Conservation (phyloP, 2,329 filamentous ascomycete species). For the Furcasterigmium furcatum region DNA sequence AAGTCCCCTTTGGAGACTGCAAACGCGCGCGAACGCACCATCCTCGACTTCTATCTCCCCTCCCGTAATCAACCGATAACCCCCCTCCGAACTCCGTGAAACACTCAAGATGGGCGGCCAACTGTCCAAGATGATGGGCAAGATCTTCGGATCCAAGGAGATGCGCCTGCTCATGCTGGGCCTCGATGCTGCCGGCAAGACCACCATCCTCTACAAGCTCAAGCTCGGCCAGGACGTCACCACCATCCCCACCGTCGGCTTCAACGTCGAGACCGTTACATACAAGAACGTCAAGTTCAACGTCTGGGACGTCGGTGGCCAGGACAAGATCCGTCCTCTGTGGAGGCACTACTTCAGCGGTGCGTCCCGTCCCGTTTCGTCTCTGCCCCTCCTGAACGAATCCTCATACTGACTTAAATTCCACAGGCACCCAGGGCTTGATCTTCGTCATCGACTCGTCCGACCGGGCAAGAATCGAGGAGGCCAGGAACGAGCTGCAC, state of each 20-base stretch:
- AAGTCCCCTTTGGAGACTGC: too few relatives aligned
- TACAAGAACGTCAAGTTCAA: conserved; percentile 99
- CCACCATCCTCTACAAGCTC: conserved; percentile 99
- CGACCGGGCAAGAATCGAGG: conserved; percentile 86
- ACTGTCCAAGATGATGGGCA: conserved; percentile 95
- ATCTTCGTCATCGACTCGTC: conserved; percentile 99
- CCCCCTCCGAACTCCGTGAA: background rate
- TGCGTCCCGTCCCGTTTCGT: background rate
- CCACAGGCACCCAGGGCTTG: conserved; percentile 83
- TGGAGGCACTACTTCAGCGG: conserved; percentile 4
- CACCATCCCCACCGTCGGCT: conserved; percentile 98
- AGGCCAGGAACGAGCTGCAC: conserved; percentile 90
- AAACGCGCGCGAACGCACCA: background rate
- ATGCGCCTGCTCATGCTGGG: conserved; percentile 99
- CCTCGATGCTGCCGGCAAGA: conserved; percentile 99
- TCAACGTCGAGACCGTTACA: conserved; percentile 99
- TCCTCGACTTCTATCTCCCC: background rate
- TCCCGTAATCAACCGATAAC: background rate
- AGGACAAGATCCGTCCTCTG: conserved; percentile 52
- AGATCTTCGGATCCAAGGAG: conserved; percentile 99
- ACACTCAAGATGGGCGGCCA: conserved; percentile 77
- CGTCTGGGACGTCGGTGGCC: conserved; percentile 99
- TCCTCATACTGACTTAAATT: background rate
- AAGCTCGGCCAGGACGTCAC: conserved; percentile 99
- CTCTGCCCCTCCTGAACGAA: background rate